Percentiles rank a stretch among this genome's conserved stretches.
Conservation (phyloP, 345 rosid species). For the Crucihimalaya himalaica region DNA sequence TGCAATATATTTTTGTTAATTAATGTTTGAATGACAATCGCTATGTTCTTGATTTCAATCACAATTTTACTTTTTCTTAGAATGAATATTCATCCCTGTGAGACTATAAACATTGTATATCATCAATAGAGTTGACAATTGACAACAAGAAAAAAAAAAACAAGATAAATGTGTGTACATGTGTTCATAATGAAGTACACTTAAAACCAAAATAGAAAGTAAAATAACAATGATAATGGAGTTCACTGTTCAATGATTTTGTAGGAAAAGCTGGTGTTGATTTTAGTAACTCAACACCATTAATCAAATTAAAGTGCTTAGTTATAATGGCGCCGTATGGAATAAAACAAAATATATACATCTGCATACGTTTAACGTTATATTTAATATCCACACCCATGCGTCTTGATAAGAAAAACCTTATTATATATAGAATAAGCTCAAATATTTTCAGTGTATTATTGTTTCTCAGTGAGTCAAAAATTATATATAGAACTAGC, state of each 20-base stretch:
- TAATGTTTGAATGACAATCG: background rate
- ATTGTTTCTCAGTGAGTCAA: background rate
- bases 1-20: background rate
- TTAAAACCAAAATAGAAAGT: background rate
- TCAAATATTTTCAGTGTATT: background rate
- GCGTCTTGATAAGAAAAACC: background rate
- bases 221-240: background rate
- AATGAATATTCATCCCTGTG: conserved; percentile 10
- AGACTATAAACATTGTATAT: background rate
- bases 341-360: background rate
- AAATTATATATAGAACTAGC: background rate
- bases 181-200: background rate
- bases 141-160: background rate
- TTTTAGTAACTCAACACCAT: conserved; percentile 5
- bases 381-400: background rate
- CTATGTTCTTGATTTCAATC: background rate
- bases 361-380: background rate
- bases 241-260: conserved; percentile 10
- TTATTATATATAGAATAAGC: background rate
- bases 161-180: conserved; percentile 13
- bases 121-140: conserved; percentile 20
- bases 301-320: background rate
- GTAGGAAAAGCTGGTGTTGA: background rate
- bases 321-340: conserved; percentile 23
- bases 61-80: background rate